Percentiles rank a stretch among this genome's conserved stretches.
phyloP scores from a whole-genome alignment of 2,329 filamentous ascomycete genomes.

The Aspergillus puulaauensis region DNA sequence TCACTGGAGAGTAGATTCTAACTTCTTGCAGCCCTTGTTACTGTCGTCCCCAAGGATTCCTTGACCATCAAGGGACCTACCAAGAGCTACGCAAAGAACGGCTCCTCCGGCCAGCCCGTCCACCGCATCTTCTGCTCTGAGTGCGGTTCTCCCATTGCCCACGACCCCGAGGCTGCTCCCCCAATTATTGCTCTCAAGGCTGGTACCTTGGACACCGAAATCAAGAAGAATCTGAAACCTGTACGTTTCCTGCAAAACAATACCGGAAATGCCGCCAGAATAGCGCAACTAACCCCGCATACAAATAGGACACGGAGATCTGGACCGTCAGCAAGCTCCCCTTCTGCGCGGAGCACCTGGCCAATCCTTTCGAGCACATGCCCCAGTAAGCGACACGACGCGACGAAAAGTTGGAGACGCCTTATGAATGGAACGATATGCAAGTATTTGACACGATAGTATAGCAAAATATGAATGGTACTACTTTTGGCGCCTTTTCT shows the following conservation, averaged over 20 bases:
- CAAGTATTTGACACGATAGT: conserved; percentile 3
- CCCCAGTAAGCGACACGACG: conserved; percentile 46
- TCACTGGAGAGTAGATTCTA: neutral
- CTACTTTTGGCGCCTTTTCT: neutral
- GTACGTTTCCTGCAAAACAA: conserved; percentile 17
- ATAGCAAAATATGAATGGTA: neutral
- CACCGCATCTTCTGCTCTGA: conserved; percentile 70
- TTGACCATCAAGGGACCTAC: conserved; percentile 62
- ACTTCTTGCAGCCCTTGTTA: conserved; percentile 55
- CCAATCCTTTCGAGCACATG: conserved; percentile 64
- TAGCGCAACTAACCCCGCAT: neutral
- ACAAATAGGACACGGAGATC: conserved; percentile 59
- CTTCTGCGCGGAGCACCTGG: conserved; percentile 66
- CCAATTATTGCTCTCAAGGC: conserved; percentile 69
- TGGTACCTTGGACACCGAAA: conserved; percentile 61
- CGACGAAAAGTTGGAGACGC: neutral
- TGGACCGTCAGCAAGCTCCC: conserved; percentile 69
- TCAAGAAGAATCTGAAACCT: conserved; percentile 68
- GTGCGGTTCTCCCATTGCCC: conserved; percentile 68
- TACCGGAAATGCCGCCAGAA: too few species aligned
- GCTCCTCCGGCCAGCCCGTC: conserved; percentile 61
- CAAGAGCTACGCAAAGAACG: conserved; percentile 64
- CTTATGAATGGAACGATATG: conserved; percentile 7
- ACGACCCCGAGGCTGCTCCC: conserved; percentile 69
- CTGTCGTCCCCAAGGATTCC: conserved; percentile 66